Evolutionary conservation across 129 eudicot species (phyloP).

Genomic region (Pseudognaphalium luteoalbum): DNA sequence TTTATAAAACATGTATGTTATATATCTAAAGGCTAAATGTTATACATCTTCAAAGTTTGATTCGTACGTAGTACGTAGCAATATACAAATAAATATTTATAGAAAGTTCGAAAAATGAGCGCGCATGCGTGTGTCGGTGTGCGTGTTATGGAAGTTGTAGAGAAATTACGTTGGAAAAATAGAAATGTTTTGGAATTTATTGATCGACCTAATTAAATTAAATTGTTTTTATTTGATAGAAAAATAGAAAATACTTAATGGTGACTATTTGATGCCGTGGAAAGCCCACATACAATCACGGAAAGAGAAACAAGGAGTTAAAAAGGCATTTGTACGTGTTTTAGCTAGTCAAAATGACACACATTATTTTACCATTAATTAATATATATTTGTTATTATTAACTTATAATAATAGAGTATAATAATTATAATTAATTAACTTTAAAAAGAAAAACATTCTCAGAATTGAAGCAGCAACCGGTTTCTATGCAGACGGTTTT

Average conservation of each 20-base stretch:
- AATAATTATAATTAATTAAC: background rate
- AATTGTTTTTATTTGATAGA: background rate
- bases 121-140: no score
- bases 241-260: background rate
- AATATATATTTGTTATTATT: background rate
- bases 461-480: background rate
- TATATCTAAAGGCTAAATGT: no score
- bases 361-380: background rate
- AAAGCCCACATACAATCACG: slow-evolving; percentile 25
- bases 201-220: background rate
- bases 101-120: no score
- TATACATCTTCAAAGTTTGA: no score
- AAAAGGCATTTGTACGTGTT: slow-evolving; percentile 13
- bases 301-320: slow-evolving; percentile 12
- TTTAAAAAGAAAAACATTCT: background rate
- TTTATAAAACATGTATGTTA: no score
- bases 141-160: background rate
- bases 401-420: background rate
- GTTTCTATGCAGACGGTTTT: slow-evolving; percentile 23
- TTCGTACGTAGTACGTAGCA: no score
- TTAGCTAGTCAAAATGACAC: slow-evolving; percentile 19
- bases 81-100: no score
- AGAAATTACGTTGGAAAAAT: background rate
- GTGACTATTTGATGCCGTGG: slow-evolving; percentile 27
- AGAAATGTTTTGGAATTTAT: background rate